These are phyloP conservation scores for Chimonanthus praecox DNA, from an alignment of 164 flowering plant genomes.

Conservation along the genomic window DNA sequence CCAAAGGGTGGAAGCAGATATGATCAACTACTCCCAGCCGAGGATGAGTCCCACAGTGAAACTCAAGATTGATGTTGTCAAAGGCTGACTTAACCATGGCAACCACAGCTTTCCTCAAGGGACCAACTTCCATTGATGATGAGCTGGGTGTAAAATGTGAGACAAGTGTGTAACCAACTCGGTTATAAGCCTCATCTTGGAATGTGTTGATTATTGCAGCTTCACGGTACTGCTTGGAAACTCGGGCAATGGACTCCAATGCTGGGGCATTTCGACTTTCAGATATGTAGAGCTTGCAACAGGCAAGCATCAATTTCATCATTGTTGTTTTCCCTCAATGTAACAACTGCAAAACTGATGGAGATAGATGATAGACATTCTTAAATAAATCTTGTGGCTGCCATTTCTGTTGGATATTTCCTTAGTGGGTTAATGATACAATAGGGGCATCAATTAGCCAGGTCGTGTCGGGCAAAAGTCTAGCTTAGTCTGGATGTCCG, in stretches of 20 bases:
- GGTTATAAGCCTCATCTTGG: slow-evolving; percentile 50
- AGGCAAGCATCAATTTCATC: slow-evolving; percentile 34
- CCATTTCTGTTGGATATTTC: too few species aligned
- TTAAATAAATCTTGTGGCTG: too few species aligned
- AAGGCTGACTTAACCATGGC: slow-evolving; percentile 64
- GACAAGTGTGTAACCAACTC: slow-evolving; percentile 54
- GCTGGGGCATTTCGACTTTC: slow-evolving; percentile 51
- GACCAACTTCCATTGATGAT: slow-evolving; percentile 32
- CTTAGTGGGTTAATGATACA: too few species aligned
- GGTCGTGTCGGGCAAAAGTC: too few species aligned
- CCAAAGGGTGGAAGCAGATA: slow-evolving; percentile 64
- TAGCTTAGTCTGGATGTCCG: too few species aligned
- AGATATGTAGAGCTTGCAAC: slow-evolving; percentile 66
- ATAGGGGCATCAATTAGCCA: too few species aligned
- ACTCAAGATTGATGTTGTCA: slow-evolving; percentile 46
- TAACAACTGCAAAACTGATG: not conserved
- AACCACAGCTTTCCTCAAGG: slow-evolving; percentile 43
- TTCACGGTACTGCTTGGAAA: slow-evolving; percentile 41
- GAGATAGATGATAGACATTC: too few species aligned
- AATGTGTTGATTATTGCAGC: slow-evolving; percentile 55
- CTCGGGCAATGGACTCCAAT: slow-evolving; percentile 50
- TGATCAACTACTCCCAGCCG: slow-evolving; percentile 75
- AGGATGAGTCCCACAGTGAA: slow-evolving; percentile 65
- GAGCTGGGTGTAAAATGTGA: slow-evolving; percentile 35
- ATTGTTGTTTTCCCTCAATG: slow-evolving; percentile 11